A percentile compares a stretch with the other conserved stretches of the same genome.
These are phyloP conservation scores for Pseudogymnoascus sp. DNA, from an alignment of 2,329 filamentous ascomycete species.

Conservation along the genomic window DNA sequence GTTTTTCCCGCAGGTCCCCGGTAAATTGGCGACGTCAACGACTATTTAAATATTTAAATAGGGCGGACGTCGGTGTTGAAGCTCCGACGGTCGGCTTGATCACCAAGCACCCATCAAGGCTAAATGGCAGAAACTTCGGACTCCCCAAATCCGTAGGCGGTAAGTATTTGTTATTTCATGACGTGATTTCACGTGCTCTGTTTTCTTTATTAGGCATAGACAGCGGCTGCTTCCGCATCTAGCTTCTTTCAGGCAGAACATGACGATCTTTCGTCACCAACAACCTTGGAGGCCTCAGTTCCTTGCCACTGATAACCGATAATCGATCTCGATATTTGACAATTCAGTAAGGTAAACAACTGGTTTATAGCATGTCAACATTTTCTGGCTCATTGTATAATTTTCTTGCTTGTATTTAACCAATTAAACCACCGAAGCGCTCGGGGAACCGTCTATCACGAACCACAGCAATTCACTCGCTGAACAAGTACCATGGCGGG, in stretches of 20 bases:
- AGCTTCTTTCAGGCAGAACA: not conserved
- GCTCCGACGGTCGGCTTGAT: not conserved
- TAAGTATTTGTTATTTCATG: not conserved
- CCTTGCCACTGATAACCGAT: not conserved
- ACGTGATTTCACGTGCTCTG: slow-evolving; percentile 1
- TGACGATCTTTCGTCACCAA: not conserved
- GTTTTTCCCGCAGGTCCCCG: not conserved
- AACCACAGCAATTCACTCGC: not conserved
- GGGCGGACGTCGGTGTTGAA: not conserved
- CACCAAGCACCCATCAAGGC: slow-evolving; percentile 4
- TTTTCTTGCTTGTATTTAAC: not conserved
- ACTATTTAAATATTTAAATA: not conserved
- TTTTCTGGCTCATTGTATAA: not conserved
- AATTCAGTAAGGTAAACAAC: not conserved
- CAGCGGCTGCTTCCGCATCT: not conserved
- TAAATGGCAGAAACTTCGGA: slow-evolving; percentile 3
- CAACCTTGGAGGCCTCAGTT: not conserved
- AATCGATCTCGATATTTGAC: not conserved
- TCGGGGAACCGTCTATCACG: not conserved
- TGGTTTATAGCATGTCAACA: not conserved
- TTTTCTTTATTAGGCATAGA: not conserved
- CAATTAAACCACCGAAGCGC: not conserved
- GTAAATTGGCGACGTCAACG: not conserved
- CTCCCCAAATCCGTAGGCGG: not conserved
- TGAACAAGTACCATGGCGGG: not conserved